These are phyloP conservation scores for Yamadazyma sp. DNA, from an alignment of 805 yeast genomes.

Conservation along the genomic window DNA sequence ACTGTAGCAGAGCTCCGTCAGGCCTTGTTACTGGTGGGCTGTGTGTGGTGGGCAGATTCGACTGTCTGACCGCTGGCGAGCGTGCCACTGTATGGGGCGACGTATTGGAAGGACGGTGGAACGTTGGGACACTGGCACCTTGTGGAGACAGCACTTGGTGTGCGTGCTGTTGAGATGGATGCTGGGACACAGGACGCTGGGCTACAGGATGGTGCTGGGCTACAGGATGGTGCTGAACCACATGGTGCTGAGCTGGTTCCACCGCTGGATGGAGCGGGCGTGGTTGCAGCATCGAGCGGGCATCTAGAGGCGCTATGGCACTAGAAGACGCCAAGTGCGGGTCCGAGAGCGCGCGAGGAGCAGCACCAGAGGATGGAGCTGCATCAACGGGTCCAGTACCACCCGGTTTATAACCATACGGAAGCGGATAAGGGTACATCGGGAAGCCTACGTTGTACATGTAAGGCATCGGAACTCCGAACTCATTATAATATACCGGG, in stretches of 20 bases:
- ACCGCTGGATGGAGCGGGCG: slow-evolving; percentile 3
- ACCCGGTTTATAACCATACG: neutral
- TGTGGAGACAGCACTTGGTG: neutral
- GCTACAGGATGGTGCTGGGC: slow-evolving; percentile 1
- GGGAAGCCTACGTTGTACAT: slow-evolving; percentile 10
- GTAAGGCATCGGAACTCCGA: slow-evolving; percentile 15
- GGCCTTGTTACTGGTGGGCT: slow-evolving; percentile 3
- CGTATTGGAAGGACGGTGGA: slow-evolving; percentile 11
- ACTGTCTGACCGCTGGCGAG: neutral
- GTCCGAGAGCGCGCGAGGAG: slow-evolving; percentile 5
- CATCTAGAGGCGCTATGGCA: too few species aligned
- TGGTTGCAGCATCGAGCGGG: slow-evolving; percentile 4
- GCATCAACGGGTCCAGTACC: too few species aligned
- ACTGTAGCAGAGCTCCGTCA: slow-evolving; percentile 18
- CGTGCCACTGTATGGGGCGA: slow-evolving; percentile 8
- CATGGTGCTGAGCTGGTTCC: slow-evolving; percentile 4
- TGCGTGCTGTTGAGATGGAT: neutral
- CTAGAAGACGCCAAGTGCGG: slow-evolving; percentile 1
- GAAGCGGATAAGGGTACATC: slow-evolving; percentile 5
- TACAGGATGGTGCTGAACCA: too few species aligned
- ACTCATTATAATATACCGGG: slow-evolving; percentile 14
- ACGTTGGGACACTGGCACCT: neutral
- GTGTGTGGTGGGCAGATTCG: neutral
- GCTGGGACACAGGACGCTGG: neutral
- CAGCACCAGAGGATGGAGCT: too few species aligned